These are phyloP conservation scores for Teunomyces kruisii DNA, from an alignment of 805 yeast species.

Conservation along the genomic window DNA sequence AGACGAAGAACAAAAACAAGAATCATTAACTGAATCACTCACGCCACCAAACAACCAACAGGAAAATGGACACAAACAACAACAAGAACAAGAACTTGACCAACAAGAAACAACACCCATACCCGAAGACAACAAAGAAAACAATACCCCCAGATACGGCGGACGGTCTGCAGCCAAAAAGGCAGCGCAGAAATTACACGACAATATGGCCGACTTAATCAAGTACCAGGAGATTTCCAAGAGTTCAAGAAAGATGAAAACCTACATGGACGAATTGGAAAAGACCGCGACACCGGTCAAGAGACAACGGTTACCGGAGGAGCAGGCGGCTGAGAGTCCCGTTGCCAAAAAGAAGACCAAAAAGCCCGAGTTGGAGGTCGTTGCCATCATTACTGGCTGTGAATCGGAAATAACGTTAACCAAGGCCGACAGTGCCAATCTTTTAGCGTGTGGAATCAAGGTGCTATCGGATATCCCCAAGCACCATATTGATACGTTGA, in stretches of 20 bases:
- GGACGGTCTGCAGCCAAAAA: constrained; percentile 62
- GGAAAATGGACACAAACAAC: constrained; percentile 2
- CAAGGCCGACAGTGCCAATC: constrained; percentile 40
- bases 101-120: not conserved
- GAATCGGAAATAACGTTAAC: constrained; percentile 43
- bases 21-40: not conserved
- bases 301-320: not conserved
- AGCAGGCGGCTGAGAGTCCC: not conserved
- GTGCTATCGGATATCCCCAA: constrained; percentile 46
- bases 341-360: constrained; percentile 7
- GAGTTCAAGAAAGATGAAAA: constrained; percentile 41
- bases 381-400: constrained; percentile 66
- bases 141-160: constrained; percentile 9
- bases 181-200: constrained; percentile 66
- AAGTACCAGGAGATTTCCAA: constrained; percentile 54
- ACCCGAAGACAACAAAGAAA: not conserved
- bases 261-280: constrained; percentile 35
- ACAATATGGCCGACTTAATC: constrained; percentile 67
- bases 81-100: not conserved
- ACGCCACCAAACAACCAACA: not conserved
- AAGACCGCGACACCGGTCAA: constrained; percentile 9
- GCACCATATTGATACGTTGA: constrained; percentile 45
- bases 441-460: constrained; percentile 58
- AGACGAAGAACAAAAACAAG: constrained; percentile 9
- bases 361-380: constrained; percentile 32